Base-by-base conservation (phyloP, 176 grass and related monocot genomes). In the Hsuehochloa calcarea region DNA sequence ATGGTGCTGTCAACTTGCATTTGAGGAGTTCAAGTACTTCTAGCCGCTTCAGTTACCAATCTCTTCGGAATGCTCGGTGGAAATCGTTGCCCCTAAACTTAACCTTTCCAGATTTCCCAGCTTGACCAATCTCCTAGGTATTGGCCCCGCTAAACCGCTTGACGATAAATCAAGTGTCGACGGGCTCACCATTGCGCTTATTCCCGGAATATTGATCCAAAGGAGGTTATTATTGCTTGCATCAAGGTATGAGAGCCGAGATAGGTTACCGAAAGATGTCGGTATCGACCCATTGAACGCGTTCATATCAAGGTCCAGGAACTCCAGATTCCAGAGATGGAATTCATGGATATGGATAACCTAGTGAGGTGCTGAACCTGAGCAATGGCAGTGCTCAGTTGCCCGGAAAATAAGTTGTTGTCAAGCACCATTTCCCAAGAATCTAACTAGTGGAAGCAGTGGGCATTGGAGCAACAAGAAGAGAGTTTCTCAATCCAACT, bases 371-470 rank as follows among this genome's bases (percentile, higher is more conserved):
- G 59, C 77, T 80, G 86, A 65, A 97, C 90, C 43, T 91, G 65
- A 19, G 75, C 87, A 85, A 94, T 80, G 68, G 79, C 76, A 45
- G 89, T 71, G 68, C 25, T 89, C 71, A 95, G 82, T 25, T 85
- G 64, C 78, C 88, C 90, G 47, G 87, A 90, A 31, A 97, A 78
- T 39, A 9, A 73, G 89, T 97, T 95, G 13, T 74, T 80, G 38
- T 69, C 79, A 8, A 97, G 81, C 66, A 90, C 74, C 66, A 97
- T 68, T 81, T 87, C 85, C 96, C 96, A 81, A 99, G 93, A 89
- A 99, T 99, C 49, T 99, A 93, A 83, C 96, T 99, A 60, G 96
- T 99, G 77, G 96, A 99, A 85, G 96, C 96, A 88, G 96, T 99
- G 7, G 93, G 96, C 96, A 99, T 99, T 26, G 96, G 96, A 83